Percentiles rank a stretch among this genome's conserved stretches.
Conservation (phyloP, 441 rosid species). For the Populus hybrid region DNA sequence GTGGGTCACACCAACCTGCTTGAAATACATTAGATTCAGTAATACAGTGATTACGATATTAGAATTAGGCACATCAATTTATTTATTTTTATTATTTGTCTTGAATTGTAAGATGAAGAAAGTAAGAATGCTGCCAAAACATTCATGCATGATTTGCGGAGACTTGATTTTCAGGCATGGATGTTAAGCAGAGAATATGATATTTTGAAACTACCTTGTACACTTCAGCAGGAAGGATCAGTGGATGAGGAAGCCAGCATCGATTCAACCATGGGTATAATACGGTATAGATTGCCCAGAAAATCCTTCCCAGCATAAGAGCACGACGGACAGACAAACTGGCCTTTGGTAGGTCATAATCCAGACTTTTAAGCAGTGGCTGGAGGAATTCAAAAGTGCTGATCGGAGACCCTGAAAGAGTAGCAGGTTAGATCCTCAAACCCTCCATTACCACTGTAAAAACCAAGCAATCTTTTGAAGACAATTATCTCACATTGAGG, state of each 20-base stretch:
- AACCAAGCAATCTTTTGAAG: background rate
- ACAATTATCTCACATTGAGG: background rate
- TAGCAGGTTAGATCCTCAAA: constrained; percentile 6
- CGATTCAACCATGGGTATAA: constrained; percentile 76
- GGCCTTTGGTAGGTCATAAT: constrained; percentile 61
- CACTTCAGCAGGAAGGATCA: constrained; percentile 92
- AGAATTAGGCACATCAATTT: constrained; percentile 6
- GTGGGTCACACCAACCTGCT: constrained; percentile 87
- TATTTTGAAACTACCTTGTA: constrained; percentile 55
- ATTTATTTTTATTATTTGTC: too few species aligned
- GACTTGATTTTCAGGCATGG: background rate
- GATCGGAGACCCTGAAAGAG: constrained; percentile 66
- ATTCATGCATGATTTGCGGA: background rate
- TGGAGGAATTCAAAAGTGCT: constrained; percentile 81
- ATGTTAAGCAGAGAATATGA: background rate
- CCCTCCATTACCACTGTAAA: background rate
- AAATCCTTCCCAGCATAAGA: constrained; percentile 49
- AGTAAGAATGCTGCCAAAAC: background rate
- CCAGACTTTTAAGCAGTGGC: constrained; percentile 62
- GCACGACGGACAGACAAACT: constrained; percentile 55
- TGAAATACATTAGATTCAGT: background rate
- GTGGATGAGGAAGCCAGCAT: constrained; percentile 88
- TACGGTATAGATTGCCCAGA: constrained; percentile 54
- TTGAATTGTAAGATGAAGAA: background rate
- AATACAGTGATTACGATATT: background rate